These are phyloP conservation scores for Senna siamea DNA, from an alignment of 306 rosid species.

Conservation along the genomic window DNA sequence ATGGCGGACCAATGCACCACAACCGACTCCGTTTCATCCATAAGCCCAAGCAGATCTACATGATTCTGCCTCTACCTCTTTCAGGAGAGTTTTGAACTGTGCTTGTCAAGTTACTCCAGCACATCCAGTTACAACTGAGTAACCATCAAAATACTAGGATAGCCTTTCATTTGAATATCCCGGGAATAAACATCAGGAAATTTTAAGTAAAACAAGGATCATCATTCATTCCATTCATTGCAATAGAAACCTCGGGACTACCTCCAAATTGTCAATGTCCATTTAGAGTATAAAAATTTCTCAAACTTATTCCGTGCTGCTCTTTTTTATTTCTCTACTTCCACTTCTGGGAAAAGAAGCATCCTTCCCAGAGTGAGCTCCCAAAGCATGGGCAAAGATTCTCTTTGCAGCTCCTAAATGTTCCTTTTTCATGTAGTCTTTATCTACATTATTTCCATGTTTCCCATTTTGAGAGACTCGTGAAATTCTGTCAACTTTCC, in stretches of 20 bases:
- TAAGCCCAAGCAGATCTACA: slow-evolving; percentile 33
- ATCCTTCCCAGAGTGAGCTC: slow-evolving; percentile 68
- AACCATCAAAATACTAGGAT: slow-evolving; percentile 29
- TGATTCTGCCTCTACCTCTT: slow-evolving; percentile 17
- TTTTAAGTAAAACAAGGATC: slow-evolving; percentile 32
- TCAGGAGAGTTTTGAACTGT: slow-evolving; percentile 19
- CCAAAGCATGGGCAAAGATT: slow-evolving; percentile 92
- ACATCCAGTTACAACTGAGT: slow-evolving; percentile 36
- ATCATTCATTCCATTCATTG: slow-evolving; percentile 35
- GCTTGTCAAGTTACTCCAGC: slow-evolving; percentile 27
- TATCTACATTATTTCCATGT: slow-evolving; percentile 46
- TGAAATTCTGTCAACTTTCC: slow-evolving; percentile 43
- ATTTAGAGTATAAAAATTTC: slow-evolving; percentile 34
- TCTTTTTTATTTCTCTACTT: slow-evolving; percentile 52
- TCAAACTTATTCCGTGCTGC: slow-evolving; percentile 35
- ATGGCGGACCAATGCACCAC: slow-evolving; percentile 23
- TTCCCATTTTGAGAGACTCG: slow-evolving; percentile 47
- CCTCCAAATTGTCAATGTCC: slow-evolving; percentile 17
- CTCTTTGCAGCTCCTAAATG: slow-evolving; percentile 95
- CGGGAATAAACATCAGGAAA: slow-evolving; percentile 8
- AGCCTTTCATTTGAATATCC: slow-evolving; percentile 37
- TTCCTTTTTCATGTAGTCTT: slow-evolving; percentile 71
- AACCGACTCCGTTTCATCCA: slow-evolving; percentile 33
- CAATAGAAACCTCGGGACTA: slow-evolving; percentile 37
- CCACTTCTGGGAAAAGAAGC: slow-evolving; percentile 52